Percentiles rank a stretch among this genome's conserved stretches.
Evolutionary conservation across 345 rosid genomes (phyloP).

Genomic region (Anastatica hierochuntica): DNA sequence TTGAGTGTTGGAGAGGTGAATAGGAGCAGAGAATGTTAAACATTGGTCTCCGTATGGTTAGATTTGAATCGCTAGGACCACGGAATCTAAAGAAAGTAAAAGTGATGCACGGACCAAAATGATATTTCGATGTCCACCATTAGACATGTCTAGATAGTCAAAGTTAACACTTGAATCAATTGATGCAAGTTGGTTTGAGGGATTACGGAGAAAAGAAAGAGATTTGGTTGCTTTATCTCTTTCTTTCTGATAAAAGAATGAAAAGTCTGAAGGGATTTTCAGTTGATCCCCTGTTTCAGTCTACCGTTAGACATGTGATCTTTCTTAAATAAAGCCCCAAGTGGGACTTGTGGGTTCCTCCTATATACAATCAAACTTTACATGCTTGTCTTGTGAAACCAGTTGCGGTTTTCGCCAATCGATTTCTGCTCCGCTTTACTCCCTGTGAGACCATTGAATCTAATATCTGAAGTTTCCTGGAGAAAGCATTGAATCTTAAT

Average conservation of each 20-base stretch:
- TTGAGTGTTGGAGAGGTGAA: slow-evolving; percentile 2
- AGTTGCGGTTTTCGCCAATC: slow-evolving; percentile 13
- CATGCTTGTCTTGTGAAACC: slow-evolving; percentile 11
- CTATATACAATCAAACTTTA: slow-evolving; percentile 12
- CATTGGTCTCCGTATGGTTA: neutral
- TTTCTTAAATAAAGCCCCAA: slow-evolving; percentile 12
- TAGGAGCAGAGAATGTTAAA: neutral
- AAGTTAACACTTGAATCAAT: slow-evolving; percentile 6
- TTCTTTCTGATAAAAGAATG: slow-evolving; percentile 5
- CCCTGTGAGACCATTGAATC: neutral
- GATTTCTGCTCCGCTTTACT: neutral
- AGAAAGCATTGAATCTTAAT: neutral
- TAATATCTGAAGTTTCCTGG: slow-evolving; percentile 4
- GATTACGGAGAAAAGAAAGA: slow-evolving; percentile 11
- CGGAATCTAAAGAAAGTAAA: too few relatives aligned
- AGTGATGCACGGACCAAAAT: too few relatives aligned
- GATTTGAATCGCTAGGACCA: slow-evolving; percentile 5
- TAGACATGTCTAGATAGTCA: slow-evolving; percentile 3
- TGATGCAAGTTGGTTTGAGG: slow-evolving; percentile 13
- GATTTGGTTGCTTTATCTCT: slow-evolving; percentile 17
- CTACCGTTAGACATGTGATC: slow-evolving; percentile 21
- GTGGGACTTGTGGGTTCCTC: slow-evolving; percentile 13
- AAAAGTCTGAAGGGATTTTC: slow-evolving; percentile 4
- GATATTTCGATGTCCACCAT: neutral
- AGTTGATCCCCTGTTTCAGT: slow-evolving; percentile 17